These are phyloP conservation scores for Carpinus viminea DNA, from an alignment of 306 rosid species.

Conservation along the genomic window DNA sequence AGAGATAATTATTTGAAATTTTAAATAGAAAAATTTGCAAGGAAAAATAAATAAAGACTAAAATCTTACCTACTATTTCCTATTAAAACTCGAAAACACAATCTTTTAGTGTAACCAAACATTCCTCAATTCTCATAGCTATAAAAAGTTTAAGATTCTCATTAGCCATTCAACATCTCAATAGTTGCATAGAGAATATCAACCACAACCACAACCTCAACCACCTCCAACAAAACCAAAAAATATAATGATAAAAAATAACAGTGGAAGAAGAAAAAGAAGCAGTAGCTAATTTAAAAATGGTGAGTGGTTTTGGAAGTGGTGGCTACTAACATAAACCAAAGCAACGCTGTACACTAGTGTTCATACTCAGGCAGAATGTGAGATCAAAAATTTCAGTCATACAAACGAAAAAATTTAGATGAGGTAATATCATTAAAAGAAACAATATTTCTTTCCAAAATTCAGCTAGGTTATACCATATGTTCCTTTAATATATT, in stretches of 20 bases:
- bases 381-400: background rate
- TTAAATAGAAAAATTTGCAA: background rate
- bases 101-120: background rate
- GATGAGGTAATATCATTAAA: background rate
- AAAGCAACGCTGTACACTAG: background rate
- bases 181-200: too few relatives aligned
- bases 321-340: background rate
- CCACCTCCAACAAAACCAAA: background rate
- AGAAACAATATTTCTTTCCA: background rate
- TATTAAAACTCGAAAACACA: background rate
- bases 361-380: background rate
- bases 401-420: background rate
- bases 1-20: background rate
- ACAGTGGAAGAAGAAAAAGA: background rate
- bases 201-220: background rate
- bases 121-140: slow-evolving; percentile 3
- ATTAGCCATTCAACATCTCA: background rate
- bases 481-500: background rate
- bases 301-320: background rate
- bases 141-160: background rate
- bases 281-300: background rate
- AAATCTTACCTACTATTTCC: background rate
- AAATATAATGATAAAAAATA: background rate
- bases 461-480: background rate
- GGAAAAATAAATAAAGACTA: background rate